Percentiles rank a stretch among this genome's conserved stretches.
Conservation (phyloP, 2,329 filamentous ascomycete species). For the Chaetomium globosum region DNA sequence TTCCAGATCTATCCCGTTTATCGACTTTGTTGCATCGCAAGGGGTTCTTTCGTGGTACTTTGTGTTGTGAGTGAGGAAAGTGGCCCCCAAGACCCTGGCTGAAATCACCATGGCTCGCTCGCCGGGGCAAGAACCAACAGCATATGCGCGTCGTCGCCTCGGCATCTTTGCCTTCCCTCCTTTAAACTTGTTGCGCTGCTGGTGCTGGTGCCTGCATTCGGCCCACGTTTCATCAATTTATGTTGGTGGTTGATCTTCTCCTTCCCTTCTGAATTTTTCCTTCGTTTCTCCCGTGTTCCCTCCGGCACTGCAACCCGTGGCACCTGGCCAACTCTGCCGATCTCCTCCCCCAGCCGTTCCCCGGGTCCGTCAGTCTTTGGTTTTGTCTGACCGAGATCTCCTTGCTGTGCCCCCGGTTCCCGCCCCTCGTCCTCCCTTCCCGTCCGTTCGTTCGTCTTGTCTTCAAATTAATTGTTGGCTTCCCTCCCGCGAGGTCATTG, state of each 20-base stretch:
- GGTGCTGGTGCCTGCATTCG: slow-evolving; percentile 4
- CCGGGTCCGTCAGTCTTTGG: neutral
- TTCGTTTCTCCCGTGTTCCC: slow-evolving; percentile 11
- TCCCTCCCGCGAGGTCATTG: slow-evolving; percentile 14
- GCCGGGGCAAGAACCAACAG: slow-evolving; percentile 2
- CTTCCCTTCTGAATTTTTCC: slow-evolving; percentile 17
- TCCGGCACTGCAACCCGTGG: slow-evolving; percentile 26
- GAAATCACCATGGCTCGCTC: slow-evolving; percentile 5
- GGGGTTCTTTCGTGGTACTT: slow-evolving; percentile 4
- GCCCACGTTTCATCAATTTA: slow-evolving; percentile 26
- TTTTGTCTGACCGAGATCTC: slow-evolving; percentile 8
- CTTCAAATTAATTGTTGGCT: slow-evolving; percentile 8
- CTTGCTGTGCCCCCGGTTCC: neutral
- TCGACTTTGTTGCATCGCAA: slow-evolving; percentile 25
- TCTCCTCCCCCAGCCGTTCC: neutral
- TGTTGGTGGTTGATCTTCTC: slow-evolving; percentile 12
- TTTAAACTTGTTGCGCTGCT: slow-evolving; percentile 20
- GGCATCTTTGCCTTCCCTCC: slow-evolving; percentile 4
- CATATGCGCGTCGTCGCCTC: slow-evolving; percentile 1
- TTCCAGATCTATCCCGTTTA: slow-evolving; percentile 26
- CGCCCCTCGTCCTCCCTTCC: neutral
- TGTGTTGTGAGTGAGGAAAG: neutral
- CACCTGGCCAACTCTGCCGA: slow-evolving; percentile 22
- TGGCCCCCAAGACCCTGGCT: neutral
- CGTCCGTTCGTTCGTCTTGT: neutral